Percentiles rank a stretch among this genome's conserved stretches.
These are phyloP conservation scores for Neospermospora avenae DNA, from an alignment of 2,329 filamentous ascomycete genomes.

Conservation along the genomic window DNA sequence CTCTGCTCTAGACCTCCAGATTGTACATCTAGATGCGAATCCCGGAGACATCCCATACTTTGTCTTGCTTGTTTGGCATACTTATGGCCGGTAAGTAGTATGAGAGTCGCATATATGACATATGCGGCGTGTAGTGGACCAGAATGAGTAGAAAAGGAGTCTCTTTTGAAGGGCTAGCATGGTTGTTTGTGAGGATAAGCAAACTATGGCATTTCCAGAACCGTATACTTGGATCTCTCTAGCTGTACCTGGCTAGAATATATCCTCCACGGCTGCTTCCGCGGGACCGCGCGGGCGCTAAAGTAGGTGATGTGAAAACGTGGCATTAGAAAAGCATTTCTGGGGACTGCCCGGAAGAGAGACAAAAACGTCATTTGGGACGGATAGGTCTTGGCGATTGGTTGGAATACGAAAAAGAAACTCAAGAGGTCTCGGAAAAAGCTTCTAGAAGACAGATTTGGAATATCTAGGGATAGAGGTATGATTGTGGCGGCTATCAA, in stretches of 20 bases:
- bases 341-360: background rate
- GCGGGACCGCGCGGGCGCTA: too few species aligned
- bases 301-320: background rate
- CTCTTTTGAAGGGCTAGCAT: too few species aligned
- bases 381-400: background rate
- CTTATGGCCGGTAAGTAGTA: too few species aligned
- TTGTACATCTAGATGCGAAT: too few species aligned
- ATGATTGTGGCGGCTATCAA: background rate
- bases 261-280: background rate
- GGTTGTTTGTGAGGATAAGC: too few species aligned
- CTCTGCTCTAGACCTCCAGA: too few species aligned
- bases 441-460: background rate
- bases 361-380: background rate
- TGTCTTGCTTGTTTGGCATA: background rate
- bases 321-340: background rate
- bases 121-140: background rate
- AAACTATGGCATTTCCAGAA: too few species aligned
- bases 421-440: background rate
- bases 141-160: too few species aligned
- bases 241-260: background rate
- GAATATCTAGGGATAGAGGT: background rate
- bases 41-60: too few species aligned
- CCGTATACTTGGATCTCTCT: background rate
- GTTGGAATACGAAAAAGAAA: background rate
- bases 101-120: background rate